Evolutionary conservation across 495 filamentous ascomycete species (phyloP).

Genomic region (Neurospora sp.): DNA sequence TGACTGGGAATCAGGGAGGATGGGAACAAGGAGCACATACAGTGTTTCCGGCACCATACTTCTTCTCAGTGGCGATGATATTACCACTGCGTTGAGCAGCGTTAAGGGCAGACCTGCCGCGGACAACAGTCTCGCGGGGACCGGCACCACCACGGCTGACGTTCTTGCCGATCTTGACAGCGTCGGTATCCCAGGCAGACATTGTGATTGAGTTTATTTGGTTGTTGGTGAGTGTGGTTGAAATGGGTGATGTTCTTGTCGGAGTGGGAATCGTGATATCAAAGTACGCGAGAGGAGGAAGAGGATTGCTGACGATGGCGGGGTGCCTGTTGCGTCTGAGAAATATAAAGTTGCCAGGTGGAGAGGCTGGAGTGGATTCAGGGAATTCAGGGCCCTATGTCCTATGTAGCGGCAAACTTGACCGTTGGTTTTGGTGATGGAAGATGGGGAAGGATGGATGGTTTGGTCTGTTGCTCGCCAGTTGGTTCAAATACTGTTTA

Average conservation of each 20-base stretch:
- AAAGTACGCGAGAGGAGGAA: not conserved
- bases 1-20: not conserved
- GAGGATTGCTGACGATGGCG: not conserved
- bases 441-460: not conserved
- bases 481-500: not conserved
- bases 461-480: not conserved
- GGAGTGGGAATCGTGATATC: not conserved
- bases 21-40: constrained; percentile 43
- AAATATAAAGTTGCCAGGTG: constrained; percentile 3
- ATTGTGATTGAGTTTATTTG: constrained; percentile 25
- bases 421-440: not conserved
- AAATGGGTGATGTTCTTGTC: not conserved
- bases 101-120: constrained; percentile 80
- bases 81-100: constrained; percentile 74
- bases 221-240: constrained; percentile 1
- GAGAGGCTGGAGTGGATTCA: not conserved
- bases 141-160: constrained; percentile 50
- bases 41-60: constrained; percentile 62
- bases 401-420: not conserved
- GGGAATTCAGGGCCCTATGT: not conserved
- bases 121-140: constrained; percentile 74
- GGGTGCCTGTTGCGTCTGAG: not conserved
- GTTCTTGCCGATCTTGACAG: constrained; percentile 90
- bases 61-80: constrained; percentile 86
- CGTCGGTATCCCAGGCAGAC: constrained; percentile 64